phyloP scores from a whole-genome alignment of 1,284 basidiomycete species.

The Golubevia sp. region DNA sequence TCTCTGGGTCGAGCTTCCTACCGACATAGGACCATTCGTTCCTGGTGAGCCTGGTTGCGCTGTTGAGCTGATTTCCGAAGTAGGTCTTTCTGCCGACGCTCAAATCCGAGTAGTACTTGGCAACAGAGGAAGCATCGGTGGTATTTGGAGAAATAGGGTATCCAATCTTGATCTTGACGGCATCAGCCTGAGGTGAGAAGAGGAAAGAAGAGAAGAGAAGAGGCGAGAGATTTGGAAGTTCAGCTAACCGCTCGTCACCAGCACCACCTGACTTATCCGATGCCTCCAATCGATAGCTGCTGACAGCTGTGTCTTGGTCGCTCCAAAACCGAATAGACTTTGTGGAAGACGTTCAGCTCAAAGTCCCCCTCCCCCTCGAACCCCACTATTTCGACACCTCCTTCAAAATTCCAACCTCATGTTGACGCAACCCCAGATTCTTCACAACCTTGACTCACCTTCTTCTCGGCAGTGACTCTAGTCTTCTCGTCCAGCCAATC shows the following conservation, averaged over 20 bases:
- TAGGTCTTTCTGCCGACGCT: conserved; percentile 73
- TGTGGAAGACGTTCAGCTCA: no score
- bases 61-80: conserved; percentile 80
- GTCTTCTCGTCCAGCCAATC: conserved; percentile 92
- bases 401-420: no score
- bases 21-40: conserved; percentile 78
- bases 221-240: neutral
- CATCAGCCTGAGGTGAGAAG: conserved; percentile 68
- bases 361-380: no score
- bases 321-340: no score
- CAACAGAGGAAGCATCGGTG: conserved; percentile 72
- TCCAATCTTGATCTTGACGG: conserved; percentile 81
- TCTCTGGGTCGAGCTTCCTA: conserved; percentile 71
- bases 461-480: conserved; percentile 79
- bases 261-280: no score
- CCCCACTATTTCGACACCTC: no score
- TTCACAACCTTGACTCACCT: conserved; percentile 65
- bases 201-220: neutral
- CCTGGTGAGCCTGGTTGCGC: conserved; percentile 63
- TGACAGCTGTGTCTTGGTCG: no score
- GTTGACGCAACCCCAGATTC: neutral
- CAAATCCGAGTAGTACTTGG: conserved; percentile 75
- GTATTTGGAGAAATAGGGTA: conserved; percentile 84
- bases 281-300: no score
- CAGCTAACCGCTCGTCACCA: no score